A percentile compares a stretch with the other conserved stretches of the same genome.
Conservation (phyloP, 1,284 basidiomycete genomes). For the Puccinia polysora region DNA sequence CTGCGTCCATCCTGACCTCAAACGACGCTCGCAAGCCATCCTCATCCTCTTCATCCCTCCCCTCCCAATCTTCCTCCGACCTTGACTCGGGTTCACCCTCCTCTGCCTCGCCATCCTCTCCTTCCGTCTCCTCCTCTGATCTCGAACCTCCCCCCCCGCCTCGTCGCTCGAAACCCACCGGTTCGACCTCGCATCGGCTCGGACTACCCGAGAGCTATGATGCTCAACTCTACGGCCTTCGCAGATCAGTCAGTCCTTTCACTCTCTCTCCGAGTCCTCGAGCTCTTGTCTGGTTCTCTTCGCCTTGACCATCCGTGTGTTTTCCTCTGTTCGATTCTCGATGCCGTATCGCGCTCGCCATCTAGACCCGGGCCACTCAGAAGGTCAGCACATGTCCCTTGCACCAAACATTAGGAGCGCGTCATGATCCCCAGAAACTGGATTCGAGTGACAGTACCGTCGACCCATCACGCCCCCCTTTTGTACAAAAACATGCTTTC, state of each 20-base stretch:
- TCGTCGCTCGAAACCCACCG: background rate
- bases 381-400: conserved; percentile 12
- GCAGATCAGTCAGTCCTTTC: conserved; percentile 37
- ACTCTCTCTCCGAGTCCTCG: background rate
- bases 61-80: conserved; percentile 7
- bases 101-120: conserved; percentile 27
- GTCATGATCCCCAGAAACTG: background rate
- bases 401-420: too few relatives aligned
- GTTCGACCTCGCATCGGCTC: conserved; percentile 7
- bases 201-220: conserved; percentile 32
- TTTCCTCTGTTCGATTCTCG: background rate
- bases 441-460: background rate
- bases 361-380: conserved; percentile 38
- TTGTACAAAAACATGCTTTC: background rate
- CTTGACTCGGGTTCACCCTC: conserved; percentile 11
- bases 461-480: background rate
- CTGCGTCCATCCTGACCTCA: background rate
- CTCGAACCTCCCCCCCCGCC: background rate
- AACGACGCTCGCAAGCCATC: background rate
- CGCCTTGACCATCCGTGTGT: background rate
- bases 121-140: conserved; percentile 24
- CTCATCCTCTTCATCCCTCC: conserved; percentile 17
- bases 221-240: conserved; percentile 40
- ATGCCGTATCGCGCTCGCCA: background rate
- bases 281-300: background rate